phyloP scores from a whole-genome alignment of 2,329 filamentous ascomycete species.

The Xylaria hypoxylon region DNA sequence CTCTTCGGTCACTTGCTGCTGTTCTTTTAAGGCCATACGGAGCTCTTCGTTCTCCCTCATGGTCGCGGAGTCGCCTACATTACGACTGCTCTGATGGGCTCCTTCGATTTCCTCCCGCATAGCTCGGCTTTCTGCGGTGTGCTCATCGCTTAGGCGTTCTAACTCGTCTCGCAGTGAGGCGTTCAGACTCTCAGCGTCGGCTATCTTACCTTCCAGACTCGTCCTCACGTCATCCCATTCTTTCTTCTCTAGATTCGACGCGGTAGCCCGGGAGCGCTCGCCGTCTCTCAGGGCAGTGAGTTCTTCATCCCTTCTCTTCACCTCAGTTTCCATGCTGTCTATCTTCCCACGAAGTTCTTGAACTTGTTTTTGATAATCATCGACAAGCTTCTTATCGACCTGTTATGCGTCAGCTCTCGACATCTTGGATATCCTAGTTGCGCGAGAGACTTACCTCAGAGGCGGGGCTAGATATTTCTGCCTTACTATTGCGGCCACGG shows the following conservation, averaged over 20 bases:
- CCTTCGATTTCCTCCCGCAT: constrained; percentile 74
- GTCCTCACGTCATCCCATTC: constrained; percentile 75
- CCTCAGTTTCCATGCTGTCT: constrained; percentile 73
- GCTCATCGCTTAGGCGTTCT: constrained; percentile 76
- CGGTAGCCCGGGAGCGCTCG: constrained; percentile 65
- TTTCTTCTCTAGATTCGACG: constrained; percentile 72
- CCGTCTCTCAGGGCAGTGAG: constrained; percentile 69
- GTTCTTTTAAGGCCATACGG: constrained; percentile 73
- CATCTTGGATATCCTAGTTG: not conserved
- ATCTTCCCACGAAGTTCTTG: constrained; percentile 79
- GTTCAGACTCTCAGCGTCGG: constrained; percentile 80
- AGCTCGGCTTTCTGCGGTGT: constrained; percentile 71
- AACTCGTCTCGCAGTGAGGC: constrained; percentile 83
- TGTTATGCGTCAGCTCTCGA: constrained; percentile 49
- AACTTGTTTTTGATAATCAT: constrained; percentile 84
- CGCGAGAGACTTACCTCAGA: constrained; percentile 53
- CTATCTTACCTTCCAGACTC: constrained; percentile 78
- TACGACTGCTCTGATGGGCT: constrained; percentile 53
- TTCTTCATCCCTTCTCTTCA: constrained; percentile 79
- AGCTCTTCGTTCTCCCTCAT: constrained; percentile 77
- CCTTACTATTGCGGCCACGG: constrained; percentile 58
- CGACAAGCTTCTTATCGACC: constrained; percentile 77
- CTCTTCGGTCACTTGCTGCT: constrained; percentile 86
- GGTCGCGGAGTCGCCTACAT: constrained; percentile 63
- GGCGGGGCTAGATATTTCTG: constrained; percentile 49